Evolutionary conservation across 148 eudicot species (phyloP).

Genomic region (Gaultheria prostrata): DNA sequence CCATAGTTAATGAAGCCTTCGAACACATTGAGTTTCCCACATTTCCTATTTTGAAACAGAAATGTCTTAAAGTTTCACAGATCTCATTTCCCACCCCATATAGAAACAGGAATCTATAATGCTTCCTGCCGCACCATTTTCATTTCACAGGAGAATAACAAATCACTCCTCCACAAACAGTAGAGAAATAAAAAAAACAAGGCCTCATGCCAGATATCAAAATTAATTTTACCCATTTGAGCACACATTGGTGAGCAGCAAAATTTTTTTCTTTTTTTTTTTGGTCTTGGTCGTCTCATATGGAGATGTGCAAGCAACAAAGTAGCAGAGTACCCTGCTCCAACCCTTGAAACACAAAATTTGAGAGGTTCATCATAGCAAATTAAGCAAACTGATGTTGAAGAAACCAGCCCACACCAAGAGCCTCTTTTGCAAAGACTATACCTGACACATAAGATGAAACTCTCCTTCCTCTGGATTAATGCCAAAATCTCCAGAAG

Average conservation of each 20-base stretch:
- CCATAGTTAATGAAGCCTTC: slow-evolving; percentile 5
- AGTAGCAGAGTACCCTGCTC: neutral
- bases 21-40: slow-evolving; percentile 2
- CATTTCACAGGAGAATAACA: neutral
- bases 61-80: neutral
- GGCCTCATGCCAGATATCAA: neutral
- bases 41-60: neutral
- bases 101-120: neutral
- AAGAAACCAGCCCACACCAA: neutral
- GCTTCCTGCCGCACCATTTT: neutral
- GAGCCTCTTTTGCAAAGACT: slow-evolving; percentile 14
- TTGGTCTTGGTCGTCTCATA: neutral
- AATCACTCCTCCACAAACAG: neutral
- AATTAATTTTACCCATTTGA: no score
- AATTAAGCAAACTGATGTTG: neutral
- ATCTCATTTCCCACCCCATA: slow-evolving; percentile 2
- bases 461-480: slow-evolving; percentile 98
- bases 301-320: neutral
- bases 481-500: slow-evolving; percentile 99
- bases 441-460: slow-evolving; percentile 99
- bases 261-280: neutral
- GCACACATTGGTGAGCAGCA: neutral
- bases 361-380: neutral
- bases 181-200: neutral
- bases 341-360: neutral